Conservation (phyloP, 106 monocot genomes). For the Hemerocallis citrina region DNA sequence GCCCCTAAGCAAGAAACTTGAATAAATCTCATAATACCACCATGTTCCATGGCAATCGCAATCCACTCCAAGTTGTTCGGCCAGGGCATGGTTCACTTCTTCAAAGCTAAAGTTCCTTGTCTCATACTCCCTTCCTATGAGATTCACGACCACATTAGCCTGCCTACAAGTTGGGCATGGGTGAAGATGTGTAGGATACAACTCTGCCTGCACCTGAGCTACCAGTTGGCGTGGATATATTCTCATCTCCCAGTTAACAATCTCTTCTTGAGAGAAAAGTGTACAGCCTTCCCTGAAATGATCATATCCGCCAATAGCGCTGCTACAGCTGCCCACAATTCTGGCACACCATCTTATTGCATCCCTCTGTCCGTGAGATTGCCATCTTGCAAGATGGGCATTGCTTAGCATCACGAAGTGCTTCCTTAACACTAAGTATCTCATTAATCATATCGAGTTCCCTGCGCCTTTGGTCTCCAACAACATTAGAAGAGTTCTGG, state of each 20-base stretch:
- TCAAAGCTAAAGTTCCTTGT: constrained; percentile 98
- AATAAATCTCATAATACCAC: constrained; percentile 94
- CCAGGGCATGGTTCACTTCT: constrained; percentile 85
- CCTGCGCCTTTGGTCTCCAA: constrained; percentile 28
- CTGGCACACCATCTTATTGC: constrained; percentile 82
- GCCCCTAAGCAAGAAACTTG: constrained; percentile 95
- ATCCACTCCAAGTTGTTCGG: constrained; percentile 93
- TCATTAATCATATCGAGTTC: constrained; percentile 65
- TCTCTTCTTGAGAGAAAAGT: constrained; percentile 40
- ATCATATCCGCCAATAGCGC: constrained; percentile 74
- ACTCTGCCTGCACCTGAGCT: constrained; percentile 29
- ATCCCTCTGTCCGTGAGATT: constrained; percentile 71
- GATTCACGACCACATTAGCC: constrained; percentile 60
- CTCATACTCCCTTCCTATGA: constrained; percentile 83
- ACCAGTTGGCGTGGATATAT: constrained; percentile 31
- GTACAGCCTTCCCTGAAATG: constrained; percentile 60
- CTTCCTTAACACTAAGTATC: constrained; percentile 55
- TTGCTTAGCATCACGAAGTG: constrained; percentile 60
- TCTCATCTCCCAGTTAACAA: constrained; percentile 33
- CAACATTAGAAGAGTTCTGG: constrained; percentile 35
- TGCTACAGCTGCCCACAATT: constrained; percentile 69
- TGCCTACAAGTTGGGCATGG: constrained; percentile 62
- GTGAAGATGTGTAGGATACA: constrained; percentile 14
- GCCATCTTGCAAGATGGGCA: constrained; percentile 88
- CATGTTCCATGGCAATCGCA: constrained; percentile 95